Evolutionary conservation across 2,329 filamentous ascomycete species (phyloP), one percentile per base, ranked within the genome.

Genomic region (Chaetomiaceae sp.): DNA sequence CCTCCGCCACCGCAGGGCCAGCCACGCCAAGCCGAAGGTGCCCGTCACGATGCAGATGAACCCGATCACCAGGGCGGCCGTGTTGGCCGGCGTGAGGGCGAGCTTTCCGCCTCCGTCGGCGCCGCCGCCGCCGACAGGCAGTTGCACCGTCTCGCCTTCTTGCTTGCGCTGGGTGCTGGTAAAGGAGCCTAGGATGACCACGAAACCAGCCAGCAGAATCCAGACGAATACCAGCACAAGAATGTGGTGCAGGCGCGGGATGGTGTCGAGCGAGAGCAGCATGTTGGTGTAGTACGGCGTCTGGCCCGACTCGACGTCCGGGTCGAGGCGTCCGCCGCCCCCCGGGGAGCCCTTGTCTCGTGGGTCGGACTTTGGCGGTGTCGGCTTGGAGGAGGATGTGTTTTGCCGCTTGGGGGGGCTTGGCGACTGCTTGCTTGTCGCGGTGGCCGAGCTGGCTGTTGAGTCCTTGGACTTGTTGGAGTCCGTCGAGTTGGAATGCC

Each of bases 161-260:
- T 56, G 20, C 51, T 71, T 45, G 37, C 45, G 47, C 36, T 51
- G 14, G 40, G 75, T 64, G 29, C 67, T 72, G 33, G 73, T 77
- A 60, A 79, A 81, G 0, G 75, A 78, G 5, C 73, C 76, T 0
- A 77, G 76, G 32, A 78, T 71, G 37, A 80, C 69, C 14, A 80
- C 67, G 66, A 79, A 81, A 25, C 77, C 77, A 0, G 73, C 73
- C 1, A 81, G 71, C 2, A 81, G 68, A 41, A 78, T 67, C 75
- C 73, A 81, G 4, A 71, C 66, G 51, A 70, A 75, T n/a, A 70
- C 57, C 9, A 69, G 67, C 44, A 73, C 72, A 18, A 76, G 65
- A 48, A 78, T 68, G 64, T 75, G 80, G 66, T 78, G 74, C 9
- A 69, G 44, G 6, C 66, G 67, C 2, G 73, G 69, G 42, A 79